Evolutionary conservation across 495 filamentous ascomycete species (phyloP).

Genomic region (Elasticomyces elasticus): DNA sequence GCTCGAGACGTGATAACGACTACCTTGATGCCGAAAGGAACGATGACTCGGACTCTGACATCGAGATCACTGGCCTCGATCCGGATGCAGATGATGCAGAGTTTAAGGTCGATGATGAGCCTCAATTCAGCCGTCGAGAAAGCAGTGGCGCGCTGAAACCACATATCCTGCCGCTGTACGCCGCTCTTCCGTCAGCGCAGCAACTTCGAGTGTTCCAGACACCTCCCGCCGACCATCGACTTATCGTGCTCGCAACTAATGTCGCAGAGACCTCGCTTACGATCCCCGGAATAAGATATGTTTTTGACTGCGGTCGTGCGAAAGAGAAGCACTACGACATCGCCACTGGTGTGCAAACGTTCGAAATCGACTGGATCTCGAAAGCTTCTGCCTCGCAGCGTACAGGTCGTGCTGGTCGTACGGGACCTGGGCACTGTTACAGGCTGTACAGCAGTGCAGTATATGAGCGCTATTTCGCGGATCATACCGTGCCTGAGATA

Average conservation of each 20-base stretch:
- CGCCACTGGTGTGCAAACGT: conserved; percentile 83
- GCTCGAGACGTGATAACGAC: background rate
- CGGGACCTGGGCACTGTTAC: conserved; percentile 93
- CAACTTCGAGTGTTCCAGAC: conserved; percentile 91
- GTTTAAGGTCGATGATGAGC: conserved; percentile 44
- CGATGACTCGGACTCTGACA: conserved; percentile 34
- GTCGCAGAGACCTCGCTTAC: conserved; percentile 95
- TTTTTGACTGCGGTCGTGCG: conserved; percentile 85
- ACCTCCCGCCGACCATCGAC: conserved; percentile 63
- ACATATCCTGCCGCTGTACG: conserved; percentile 85
- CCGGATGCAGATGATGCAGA: conserved; percentile 52
- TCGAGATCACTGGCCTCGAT: conserved; percentile 30
- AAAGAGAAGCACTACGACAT: conserved; percentile 86
- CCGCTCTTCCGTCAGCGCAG: conserved; percentile 84
- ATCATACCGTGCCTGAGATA: conserved; percentile 83
- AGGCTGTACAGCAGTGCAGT: conserved; percentile 87
- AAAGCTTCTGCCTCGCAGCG: conserved; percentile 92
- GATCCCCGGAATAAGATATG: conserved; percentile 90
- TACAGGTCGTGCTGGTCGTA: conserved; percentile 89
- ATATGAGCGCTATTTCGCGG: conserved; percentile 79
- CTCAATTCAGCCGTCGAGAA: background rate
- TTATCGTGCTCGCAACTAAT: conserved; percentile 91
- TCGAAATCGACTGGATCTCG: conserved; percentile 91
- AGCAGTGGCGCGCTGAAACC: conserved; percentile 38
- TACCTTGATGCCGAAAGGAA: conserved; percentile 14